A percentile compares a stretch with the other conserved stretches of the same genome.
phyloP scores from a whole-genome alignment of 495 filamentous ascomycete genomes.

The Lophiotrema nucula region DNA sequence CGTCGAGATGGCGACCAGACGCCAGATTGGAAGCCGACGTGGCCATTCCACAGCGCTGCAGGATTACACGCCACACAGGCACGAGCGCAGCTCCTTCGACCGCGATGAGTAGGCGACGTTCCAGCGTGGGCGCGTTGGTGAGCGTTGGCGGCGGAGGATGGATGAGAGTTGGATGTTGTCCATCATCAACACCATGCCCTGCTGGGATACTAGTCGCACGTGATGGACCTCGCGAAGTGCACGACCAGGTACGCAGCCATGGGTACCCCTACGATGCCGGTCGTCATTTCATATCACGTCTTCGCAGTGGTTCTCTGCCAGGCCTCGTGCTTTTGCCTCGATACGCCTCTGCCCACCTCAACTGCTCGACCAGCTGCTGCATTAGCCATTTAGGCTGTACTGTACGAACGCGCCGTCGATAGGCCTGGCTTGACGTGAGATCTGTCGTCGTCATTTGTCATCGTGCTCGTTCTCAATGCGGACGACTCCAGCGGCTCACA shows the following conservation, averaged over 20 bases:
- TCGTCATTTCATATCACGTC: slow-evolving; percentile 29
- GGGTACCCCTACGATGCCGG: slow-evolving; percentile 4
- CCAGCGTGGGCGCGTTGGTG: too few relatives aligned
- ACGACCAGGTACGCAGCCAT: slow-evolving; percentile 10
- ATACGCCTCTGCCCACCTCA: slow-evolving; percentile 14
- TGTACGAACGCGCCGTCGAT: neutral
- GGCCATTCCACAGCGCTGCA: neutral
- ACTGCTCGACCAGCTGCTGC: slow-evolving; percentile 20
- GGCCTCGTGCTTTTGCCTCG: slow-evolving; percentile 2
- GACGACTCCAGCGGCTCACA: too few relatives aligned
- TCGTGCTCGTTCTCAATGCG: neutral
- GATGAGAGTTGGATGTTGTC: too few relatives aligned
- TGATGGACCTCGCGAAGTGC: slow-evolving; percentile 11
- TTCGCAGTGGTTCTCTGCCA: slow-evolving; percentile 6
- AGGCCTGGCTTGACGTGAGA: slow-evolving; percentile 22
- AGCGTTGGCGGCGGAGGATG: too few relatives aligned
- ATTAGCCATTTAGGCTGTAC: slow-evolving; percentile 36
- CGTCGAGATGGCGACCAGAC: neutral
- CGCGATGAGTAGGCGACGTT: too few relatives aligned
- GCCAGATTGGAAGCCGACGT: neutral
- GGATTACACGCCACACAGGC: too few relatives aligned
- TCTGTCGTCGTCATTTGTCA: neutral
- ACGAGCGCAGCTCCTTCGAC: too few relatives aligned
- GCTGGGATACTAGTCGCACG: slow-evolving; percentile 3
- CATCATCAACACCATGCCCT: neutral